Evolutionary conservation across 805 yeast genomes (phyloP).

Genomic region (Ogataea saltuana): DNA sequence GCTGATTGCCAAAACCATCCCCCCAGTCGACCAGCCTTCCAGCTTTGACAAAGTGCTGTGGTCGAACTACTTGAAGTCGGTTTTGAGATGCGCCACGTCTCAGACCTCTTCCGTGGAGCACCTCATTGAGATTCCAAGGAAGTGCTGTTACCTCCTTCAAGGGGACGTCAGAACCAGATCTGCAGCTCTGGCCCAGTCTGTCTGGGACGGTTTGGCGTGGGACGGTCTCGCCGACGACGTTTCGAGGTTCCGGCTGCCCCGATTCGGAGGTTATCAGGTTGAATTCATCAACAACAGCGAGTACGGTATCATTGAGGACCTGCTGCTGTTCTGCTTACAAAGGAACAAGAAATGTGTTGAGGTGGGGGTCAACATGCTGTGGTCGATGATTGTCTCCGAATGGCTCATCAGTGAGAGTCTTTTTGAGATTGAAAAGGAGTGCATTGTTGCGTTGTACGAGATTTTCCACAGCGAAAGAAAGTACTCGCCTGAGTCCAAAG

Average conservation of each 20-base stretch:
- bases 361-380: slow-evolving; percentile 64
- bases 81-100: slow-evolving; percentile 61
- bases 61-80: slow-evolving; percentile 63
- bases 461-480: slow-evolving; percentile 53
- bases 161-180: slow-evolving; percentile 63
- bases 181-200: slow-evolving; percentile 51
- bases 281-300: slow-evolving; percentile 57
- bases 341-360: slow-evolving; percentile 59
- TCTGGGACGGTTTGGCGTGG: slow-evolving; percentile 80
- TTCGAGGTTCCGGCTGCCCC: slow-evolving; percentile 56
- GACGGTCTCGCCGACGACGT: slow-evolving; percentile 54
- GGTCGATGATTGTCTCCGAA: slow-evolving; percentile 73
- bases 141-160: slow-evolving; percentile 64
- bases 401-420: slow-evolving; percentile 57
- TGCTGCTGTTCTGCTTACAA: slow-evolving; percentile 70
- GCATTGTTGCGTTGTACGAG: slow-evolving; percentile 63
- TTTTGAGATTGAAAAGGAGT: slow-evolving; percentile 61
- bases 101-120: slow-evolving; percentile 70
- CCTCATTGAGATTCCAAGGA: slow-evolving; percentile 69
- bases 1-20: slow-evolving; percentile 50
- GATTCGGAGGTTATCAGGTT: slow-evolving; percentile 71
- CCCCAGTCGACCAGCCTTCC: slow-evolving; percentile 51
- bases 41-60: slow-evolving; percentile 61
- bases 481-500: slow-evolving; percentile 56
- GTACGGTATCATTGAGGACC: slow-evolving; percentile 59